Evolutionary conservation across 768 basidiomycete species (phyloP).

Genomic region (Auricularia heimuer): DNA sequence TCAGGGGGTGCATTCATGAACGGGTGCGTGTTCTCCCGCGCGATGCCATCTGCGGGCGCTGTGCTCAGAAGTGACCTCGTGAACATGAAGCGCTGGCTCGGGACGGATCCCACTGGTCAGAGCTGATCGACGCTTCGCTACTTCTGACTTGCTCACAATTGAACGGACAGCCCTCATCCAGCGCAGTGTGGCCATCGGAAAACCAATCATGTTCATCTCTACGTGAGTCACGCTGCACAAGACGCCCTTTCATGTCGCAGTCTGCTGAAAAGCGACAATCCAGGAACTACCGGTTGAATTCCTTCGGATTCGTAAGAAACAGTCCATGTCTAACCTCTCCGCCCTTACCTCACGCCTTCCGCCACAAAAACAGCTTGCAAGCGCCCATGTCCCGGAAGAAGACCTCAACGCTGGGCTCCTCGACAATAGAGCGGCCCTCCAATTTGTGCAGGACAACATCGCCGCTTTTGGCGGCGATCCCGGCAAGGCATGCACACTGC

Average conservation of each 20-base stretch:
- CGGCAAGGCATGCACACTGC: constrained; percentile 29
- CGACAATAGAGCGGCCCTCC: constrained; percentile 50
- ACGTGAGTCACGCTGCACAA: constrained; percentile 23
- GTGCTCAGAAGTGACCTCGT: neutral
- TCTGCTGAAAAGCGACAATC: neutral
- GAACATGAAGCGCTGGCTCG: constrained; percentile 31
- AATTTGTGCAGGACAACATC: constrained; percentile 58
- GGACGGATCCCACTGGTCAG: constrained; percentile 39
- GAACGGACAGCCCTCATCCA: constrained; percentile 33
- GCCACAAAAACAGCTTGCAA: constrained; percentile 32
- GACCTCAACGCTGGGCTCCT: constrained; percentile 50
- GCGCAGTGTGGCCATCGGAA: constrained; percentile 34
- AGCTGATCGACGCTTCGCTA: neutral
- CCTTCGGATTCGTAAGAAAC: constrained; percentile 43
- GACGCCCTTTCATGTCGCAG: no score
- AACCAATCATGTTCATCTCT: constrained; percentile 50
- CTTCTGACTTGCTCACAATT: neutral
- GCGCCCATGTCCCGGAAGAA: constrained; percentile 31
- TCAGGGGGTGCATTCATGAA: constrained; percentile 40
- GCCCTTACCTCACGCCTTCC: neutral
- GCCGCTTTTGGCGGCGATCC: constrained; percentile 56
- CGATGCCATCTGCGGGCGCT: neutral
- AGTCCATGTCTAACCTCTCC: neutral
- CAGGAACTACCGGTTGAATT: constrained; percentile 50
- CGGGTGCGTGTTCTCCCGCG: constrained; percentile 25